Evolutionary conservation across 352 stramenopile species (phyloP).

Genomic region (Globisporangium abappressorium): DNA sequence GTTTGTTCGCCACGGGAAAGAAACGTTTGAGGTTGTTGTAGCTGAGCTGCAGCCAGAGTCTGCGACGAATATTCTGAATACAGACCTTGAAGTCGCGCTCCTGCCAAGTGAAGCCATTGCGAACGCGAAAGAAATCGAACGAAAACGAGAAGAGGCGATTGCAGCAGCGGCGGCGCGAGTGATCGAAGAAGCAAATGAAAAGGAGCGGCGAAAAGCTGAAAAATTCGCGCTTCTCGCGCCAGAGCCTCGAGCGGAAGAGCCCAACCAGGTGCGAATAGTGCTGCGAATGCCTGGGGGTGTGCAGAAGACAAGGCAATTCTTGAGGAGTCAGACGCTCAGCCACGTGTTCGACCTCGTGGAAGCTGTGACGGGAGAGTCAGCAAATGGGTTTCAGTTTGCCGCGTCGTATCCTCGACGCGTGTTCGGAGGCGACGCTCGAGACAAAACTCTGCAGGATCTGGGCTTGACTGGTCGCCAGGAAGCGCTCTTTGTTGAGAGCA

Average conservation of each 20-base stretch:
- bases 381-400: conserved; percentile 41
- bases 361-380: conserved; percentile 44
- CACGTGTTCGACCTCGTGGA: conserved; percentile 55
- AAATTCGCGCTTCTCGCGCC: conserved; percentile 29
- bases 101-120: conserved; percentile 59
- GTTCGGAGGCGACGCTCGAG: conserved; percentile 34
- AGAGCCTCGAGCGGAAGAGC: conserved; percentile 43
- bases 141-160: conserved; percentile 30
- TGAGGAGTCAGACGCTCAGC: conserved; percentile 28
- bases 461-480: conserved; percentile 58
- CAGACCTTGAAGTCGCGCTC: conserved; percentile 79
- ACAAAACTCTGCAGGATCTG: conserved; percentile 49
- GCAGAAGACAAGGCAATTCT: conserved; percentile 47
- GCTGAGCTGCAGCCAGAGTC: conserved; percentile 49
- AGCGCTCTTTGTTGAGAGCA: conserved; percentile 61
- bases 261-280: conserved; percentile 41
- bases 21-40: conserved; percentile 79
- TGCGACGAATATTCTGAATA: conserved; percentile 73
- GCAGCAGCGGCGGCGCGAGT: conserved; percentile 21
- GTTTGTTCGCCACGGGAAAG: conserved; percentile 65
- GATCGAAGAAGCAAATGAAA: conserved; percentile 25
- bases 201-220: conserved; percentile 40
- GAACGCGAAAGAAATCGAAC: conserved; percentile 34
- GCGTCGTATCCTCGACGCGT: conserved; percentile 62
- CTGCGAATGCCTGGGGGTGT: conserved; percentile 45